These are phyloP conservation scores for Didymella arachidicola DNA, from an alignment of 2,329 filamentous ascomycete species.

Conservation along the genomic window DNA sequence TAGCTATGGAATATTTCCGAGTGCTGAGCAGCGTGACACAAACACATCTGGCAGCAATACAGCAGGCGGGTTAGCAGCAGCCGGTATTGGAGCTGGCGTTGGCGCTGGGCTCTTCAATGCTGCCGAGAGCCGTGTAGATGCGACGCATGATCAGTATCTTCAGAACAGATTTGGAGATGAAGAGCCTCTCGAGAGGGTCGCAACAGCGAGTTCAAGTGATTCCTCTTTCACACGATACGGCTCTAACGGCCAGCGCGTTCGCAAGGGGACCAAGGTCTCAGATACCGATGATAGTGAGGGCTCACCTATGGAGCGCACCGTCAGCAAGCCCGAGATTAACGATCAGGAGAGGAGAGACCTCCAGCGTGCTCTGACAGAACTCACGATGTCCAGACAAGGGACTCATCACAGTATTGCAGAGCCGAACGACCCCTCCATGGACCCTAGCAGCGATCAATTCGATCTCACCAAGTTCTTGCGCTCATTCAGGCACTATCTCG, in stretches of 20 bases:
- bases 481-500: constrained; percentile 59
- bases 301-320: constrained; percentile 25
- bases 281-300: constrained; percentile 14
- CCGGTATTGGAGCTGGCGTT: neutral
- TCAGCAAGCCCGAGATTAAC: constrained; percentile 34
- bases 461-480: constrained; percentile 62
- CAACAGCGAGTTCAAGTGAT: constrained; percentile 25
- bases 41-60: neutral
- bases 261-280: constrained; percentile 18
- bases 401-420: constrained; percentile 35
- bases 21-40: constrained; percentile 8
- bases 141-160: constrained; percentile 3
- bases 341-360: constrained; percentile 38
- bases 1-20: constrained; percentile 15
- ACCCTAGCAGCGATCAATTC: constrained; percentile 61
- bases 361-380: constrained; percentile 31
- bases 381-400: constrained; percentile 34
- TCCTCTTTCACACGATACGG: constrained; percentile 33
- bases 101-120: constrained; percentile 15
- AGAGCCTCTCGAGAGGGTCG: constrained; percentile 21
- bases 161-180: constrained; percentile 22
- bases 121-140: neutral
- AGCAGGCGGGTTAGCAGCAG: constrained; percentile 11
- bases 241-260: constrained; percentile 17
- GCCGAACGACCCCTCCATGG: constrained; percentile 58